Evolutionary conservation across 2,329 filamentous ascomycete species (phyloP).

Genomic region (Domatiomyces globalis): DNA sequence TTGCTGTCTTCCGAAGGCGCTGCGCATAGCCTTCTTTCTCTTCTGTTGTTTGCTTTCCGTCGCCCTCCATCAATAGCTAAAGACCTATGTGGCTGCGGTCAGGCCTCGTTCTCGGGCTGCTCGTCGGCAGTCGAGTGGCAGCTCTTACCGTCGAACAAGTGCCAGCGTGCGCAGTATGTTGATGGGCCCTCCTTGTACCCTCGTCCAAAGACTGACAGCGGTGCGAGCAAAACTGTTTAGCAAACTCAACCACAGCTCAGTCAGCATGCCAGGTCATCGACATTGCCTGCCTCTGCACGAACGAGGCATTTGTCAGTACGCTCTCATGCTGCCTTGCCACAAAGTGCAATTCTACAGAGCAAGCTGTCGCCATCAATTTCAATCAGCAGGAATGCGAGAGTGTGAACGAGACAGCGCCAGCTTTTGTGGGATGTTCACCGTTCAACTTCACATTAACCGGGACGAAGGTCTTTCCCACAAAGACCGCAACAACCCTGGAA

Average conservation of each 20-base stretch:
- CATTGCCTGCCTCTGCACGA: conserved; percentile 17
- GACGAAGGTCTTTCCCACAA: conserved; percentile 2
- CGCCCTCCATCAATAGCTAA: too few relatives aligned
- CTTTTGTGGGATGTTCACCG: conserved; percentile 20
- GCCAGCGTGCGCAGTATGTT: conserved; percentile 13
- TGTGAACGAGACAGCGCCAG: conserved; percentile 18
- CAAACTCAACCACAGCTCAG: conserved; percentile 15
- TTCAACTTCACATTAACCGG: conserved; percentile 2
- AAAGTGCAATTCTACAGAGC: conserved; percentile 13
- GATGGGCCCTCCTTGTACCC: background rate
- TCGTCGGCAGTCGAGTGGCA: background rate
- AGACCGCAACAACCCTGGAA: conserved; percentile 2
- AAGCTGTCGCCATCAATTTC: conserved; percentile 19
- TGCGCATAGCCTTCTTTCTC: too few relatives aligned
- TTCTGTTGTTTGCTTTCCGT: too few relatives aligned
- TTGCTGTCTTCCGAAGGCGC: too few relatives aligned
- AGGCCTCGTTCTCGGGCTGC: background rate
- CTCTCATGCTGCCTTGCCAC: conserved; percentile 18
- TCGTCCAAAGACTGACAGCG: conserved; percentile 2
- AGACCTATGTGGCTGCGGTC: too few relatives aligned
- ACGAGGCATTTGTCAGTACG: conserved; percentile 14
- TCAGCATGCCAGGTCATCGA: conserved; percentile 16
- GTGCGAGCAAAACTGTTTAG: conserved; percentile 16
- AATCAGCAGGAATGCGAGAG: conserved; percentile 17
- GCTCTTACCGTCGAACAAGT: conserved; percentile 13